A percentile compares a stretch with the other conserved stretches of the same genome.
Conservation (phyloP, 768 basidiomycete genomes). For the Phanerochaete carnosa region DNA sequence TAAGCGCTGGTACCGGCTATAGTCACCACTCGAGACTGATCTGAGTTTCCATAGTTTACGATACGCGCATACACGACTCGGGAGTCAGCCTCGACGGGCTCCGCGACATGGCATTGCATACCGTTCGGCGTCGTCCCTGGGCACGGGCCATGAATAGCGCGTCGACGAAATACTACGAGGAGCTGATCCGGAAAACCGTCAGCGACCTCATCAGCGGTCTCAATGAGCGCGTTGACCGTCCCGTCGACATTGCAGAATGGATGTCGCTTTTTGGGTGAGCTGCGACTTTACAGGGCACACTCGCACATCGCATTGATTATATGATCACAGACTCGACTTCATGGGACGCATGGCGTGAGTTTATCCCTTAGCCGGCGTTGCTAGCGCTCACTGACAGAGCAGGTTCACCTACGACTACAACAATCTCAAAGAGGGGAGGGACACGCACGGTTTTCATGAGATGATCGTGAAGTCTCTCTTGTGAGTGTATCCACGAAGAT, state of each 20-base stretch:
- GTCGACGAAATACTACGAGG: constrained; percentile 11
- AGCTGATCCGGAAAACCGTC: constrained; percentile 2
- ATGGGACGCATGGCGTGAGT: constrained; percentile 13
- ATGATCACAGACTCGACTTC: constrained; percentile 4
- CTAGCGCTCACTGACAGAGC: background rate
- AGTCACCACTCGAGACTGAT: background rate
- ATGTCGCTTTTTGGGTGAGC: constrained; percentile 13
- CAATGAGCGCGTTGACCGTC: background rate
- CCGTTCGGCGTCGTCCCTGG: constrained; percentile 7
- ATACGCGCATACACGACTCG: constrained; percentile 6
- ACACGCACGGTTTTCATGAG: background rate
- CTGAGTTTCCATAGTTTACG: constrained; percentile 3
- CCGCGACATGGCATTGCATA: constrained; percentile 2
- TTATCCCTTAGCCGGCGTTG: background rate
- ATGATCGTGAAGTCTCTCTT: background rate
- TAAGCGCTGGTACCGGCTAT: background rate
- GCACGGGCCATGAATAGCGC: constrained; percentile 8
- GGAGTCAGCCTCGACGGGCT: constrained; percentile 9
- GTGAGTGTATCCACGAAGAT: background rate
- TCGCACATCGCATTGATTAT: background rate
- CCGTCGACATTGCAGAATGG: constrained; percentile 5
- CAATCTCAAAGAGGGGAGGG: constrained; percentile 2
- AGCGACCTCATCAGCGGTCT: background rate
- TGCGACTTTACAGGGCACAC: background rate
- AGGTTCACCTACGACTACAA: constrained; percentile 6